phyloP scores from a whole-genome alignment of 2,329 filamentous ascomycete genomes.

The Cladosporium sp. region DNA sequence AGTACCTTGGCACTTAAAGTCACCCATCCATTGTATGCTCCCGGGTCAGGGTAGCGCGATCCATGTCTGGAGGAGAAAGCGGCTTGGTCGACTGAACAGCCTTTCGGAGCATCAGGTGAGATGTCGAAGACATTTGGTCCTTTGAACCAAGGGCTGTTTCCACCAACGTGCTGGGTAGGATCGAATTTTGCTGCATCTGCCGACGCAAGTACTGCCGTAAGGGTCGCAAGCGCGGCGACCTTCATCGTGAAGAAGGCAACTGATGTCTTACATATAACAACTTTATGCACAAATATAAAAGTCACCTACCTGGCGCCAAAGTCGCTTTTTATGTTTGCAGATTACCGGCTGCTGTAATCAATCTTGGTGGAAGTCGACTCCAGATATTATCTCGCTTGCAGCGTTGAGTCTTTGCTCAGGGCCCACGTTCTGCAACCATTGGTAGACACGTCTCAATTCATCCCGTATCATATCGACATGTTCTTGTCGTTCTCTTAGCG shows the following conservation, averaged over 20 bases:
- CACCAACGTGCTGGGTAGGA: conserved; percentile 34
- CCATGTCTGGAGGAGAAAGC: conserved; percentile 60
- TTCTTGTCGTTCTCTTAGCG: not conserved
- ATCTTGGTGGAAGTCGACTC: not conserved
- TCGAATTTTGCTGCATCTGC: conserved; percentile 15
- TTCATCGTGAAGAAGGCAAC: not conserved
- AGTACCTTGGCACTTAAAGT: conserved; percentile 26
- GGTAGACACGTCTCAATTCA: not conserved
- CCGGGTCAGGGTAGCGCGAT: conserved; percentile 58
- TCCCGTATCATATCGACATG: not conserved
- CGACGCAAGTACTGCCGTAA: conserved; percentile 8
- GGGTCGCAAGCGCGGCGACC: conserved; percentile 1
- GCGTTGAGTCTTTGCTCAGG: not conserved
- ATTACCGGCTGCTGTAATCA: not conserved
- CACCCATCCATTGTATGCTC: conserved; percentile 57
- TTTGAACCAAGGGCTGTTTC: conserved; percentile 40
- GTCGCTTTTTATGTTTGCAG: not conserved
- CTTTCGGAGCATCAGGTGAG: conserved; percentile 50
- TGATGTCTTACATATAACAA: not conserved
- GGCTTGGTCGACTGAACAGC: conserved; percentile 58
- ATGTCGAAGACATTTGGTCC: conserved; percentile 56
- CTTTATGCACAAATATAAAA: not conserved
- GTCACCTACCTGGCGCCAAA: not conserved
- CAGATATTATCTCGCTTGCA: conserved; percentile 1
- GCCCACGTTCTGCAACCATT: conserved; percentile 8